Conservation (phyloP, 805 yeast species). For the Wickerhamomyces queroliae region DNA sequence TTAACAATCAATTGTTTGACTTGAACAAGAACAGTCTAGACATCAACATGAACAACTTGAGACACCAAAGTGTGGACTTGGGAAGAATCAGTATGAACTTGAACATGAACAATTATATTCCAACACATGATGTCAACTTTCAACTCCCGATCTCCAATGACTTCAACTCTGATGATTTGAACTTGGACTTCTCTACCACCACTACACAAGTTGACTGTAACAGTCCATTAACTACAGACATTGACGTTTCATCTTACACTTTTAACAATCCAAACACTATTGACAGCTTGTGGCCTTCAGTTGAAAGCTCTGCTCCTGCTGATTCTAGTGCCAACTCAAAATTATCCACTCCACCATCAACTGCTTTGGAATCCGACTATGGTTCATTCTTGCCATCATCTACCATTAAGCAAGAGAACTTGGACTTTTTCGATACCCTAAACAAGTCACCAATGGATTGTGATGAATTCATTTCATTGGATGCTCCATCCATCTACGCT, state of each 20-base stretch:
- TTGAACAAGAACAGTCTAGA: conserved; percentile 17
- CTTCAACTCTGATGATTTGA: background rate
- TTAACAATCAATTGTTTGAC: conserved; percentile 2
- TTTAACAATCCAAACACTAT: conserved; percentile 3
- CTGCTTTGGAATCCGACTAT: conserved; percentile 10
- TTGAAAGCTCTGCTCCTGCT: conserved; percentile 15
- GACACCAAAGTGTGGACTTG: conserved; percentile 22
- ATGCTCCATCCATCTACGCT: background rate
- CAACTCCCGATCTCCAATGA: background rate
- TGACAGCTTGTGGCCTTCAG: conserved; percentile 16
- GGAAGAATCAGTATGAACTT: conserved; percentile 12
- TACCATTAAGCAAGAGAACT: background rate
- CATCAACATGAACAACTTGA: conserved; percentile 16
- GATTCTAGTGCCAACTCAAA: conserved; percentile 2
- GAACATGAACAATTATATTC: conserved; percentile 1
- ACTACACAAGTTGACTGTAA: background rate
- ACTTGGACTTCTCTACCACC: background rate
- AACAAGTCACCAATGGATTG: conserved; percentile 17
- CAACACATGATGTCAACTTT: no score
- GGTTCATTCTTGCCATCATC: background rate
- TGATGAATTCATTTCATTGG: background rate
- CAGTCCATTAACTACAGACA: conserved; percentile 1
- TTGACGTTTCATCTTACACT: conserved; percentile 3
- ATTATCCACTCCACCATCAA: conserved; percentile 18
- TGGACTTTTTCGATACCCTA: conserved; percentile 9